These are phyloP conservation scores for Entonaema liquescens DNA, from an alignment of 495 filamentous ascomycete genomes.

Conservation along the genomic window DNA sequence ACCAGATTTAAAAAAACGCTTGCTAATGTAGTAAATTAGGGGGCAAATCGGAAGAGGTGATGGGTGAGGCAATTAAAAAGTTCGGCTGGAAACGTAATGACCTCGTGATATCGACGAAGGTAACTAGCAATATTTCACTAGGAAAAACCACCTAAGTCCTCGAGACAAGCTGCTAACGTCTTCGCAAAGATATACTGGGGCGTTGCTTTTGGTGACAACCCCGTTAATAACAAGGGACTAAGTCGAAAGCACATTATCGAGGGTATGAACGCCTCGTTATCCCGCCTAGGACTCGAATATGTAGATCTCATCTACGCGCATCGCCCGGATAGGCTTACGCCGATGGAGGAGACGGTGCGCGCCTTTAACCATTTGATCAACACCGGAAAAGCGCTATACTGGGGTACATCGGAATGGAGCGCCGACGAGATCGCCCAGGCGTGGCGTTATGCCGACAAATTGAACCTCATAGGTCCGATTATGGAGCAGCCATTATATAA, in stretches of 20 bases:
- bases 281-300: slow-evolving; percentile 75
- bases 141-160: neutral
- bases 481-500: slow-evolving; percentile 91
- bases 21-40: slow-evolving; percentile 25
- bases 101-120: slow-evolving; percentile 86
- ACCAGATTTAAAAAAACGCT: neutral
- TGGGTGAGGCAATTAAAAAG: slow-evolving; percentile 74
- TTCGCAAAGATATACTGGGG: slow-evolving; percentile 64
- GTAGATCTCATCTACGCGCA: slow-evolving; percentile 88
- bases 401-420: slow-evolving; percentile 90
- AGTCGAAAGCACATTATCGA: slow-evolving; percentile 86
- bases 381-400: slow-evolving; percentile 84
- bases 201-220: slow-evolving; percentile 64
- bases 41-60: slow-evolving; percentile 76
- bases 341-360: slow-evolving; percentile 87
- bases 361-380: slow-evolving; percentile 84
- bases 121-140: slow-evolving; percentile 37
- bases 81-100: slow-evolving; percentile 81
- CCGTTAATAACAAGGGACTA: slow-evolving; percentile 78
- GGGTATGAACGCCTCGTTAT: slow-evolving; percentile 66
- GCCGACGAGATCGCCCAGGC: slow-evolving; percentile 83
- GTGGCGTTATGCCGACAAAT: slow-evolving; percentile 73
- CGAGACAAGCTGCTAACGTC: neutral
- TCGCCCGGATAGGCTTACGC: slow-evolving; percentile 81
- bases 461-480: slow-evolving; percentile 80